Percentiles rank a stretch among this genome's conserved stretches.
Conservation (phyloP, 2,329 filamentous ascomycete species). For the Dothistroma pini region DNA sequence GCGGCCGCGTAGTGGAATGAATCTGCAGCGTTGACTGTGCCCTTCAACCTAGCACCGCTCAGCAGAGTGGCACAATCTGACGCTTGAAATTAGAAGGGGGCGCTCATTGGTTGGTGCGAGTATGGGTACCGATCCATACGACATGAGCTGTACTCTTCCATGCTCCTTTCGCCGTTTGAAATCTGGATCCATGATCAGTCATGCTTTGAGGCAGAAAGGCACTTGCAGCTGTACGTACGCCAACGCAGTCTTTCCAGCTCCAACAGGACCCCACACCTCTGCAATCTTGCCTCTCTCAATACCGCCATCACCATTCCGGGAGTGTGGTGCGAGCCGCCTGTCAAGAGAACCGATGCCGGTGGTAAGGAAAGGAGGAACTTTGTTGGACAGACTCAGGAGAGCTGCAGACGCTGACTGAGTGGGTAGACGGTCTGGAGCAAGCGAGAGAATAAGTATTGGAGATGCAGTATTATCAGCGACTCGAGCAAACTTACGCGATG, state of each 20-base stretch:
- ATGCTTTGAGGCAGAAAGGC: background rate
- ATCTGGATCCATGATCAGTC: slow-evolving; percentile 44
- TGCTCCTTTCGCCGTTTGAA: slow-evolving; percentile 65
- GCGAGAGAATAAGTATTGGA: background rate
- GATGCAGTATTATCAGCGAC: background rate
- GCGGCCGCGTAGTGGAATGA: slow-evolving; percentile 61
- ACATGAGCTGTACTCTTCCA: slow-evolving; percentile 60
- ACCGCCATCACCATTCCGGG: slow-evolving; percentile 41
- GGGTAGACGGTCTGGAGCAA: slow-evolving; percentile 12
- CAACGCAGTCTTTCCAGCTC: slow-evolving; percentile 77
- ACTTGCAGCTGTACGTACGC: slow-evolving; percentile 45
- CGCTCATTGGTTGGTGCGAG: background rate
- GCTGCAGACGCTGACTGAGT: slow-evolving; percentile 13
- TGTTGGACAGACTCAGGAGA: background rate
- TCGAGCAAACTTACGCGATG: slow-evolving; percentile 4
- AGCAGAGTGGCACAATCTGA: slow-evolving; percentile 16
- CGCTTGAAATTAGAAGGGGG: background rate
- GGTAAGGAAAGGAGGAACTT: background rate
- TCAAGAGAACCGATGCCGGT: slow-evolving; percentile 11
- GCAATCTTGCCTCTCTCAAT: slow-evolving; percentile 73
- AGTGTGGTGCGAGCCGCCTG: slow-evolving; percentile 2
- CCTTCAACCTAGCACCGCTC: slow-evolving; percentile 8
- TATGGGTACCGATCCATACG: slow-evolving; percentile 73
- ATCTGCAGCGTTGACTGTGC: background rate
- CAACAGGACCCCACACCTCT: slow-evolving; percentile 84